Evolutionary conservation across 441 rosid species (phyloP).

Genomic region (Populus hybrid): DNA sequence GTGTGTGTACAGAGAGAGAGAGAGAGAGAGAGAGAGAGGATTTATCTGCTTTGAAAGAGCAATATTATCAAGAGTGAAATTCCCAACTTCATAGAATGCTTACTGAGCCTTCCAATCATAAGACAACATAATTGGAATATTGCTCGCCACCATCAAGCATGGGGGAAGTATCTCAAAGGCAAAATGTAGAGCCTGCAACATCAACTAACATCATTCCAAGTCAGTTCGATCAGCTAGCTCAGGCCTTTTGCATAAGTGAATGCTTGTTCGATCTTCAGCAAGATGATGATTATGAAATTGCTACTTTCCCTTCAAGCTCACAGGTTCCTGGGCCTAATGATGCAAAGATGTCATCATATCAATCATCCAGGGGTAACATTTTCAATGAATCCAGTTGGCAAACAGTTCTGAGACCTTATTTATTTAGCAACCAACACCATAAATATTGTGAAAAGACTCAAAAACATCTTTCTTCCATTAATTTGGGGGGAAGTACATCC

Average conservation of each 20-base stretch:
- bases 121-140: conserved; percentile 26
- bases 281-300: not conserved
- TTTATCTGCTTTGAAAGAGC: not conserved
- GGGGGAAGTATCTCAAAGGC: conserved; percentile 15
- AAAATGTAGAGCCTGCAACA: conserved; percentile 27
- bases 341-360: not conserved
- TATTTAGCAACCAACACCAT: not conserved
- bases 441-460: conserved; percentile 16
- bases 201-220: conserved; percentile 30
- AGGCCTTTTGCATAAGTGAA: not conserved
- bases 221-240: not conserved
- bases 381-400: not conserved
- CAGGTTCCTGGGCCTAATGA: conserved; percentile 13
- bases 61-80: conserved; percentile 22
- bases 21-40: not conserved
- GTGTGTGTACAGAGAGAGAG: no score
- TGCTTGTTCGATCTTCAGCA: not conserved
- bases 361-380: no score
- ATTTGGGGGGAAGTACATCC: conserved; percentile 10
- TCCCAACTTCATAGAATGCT: conserved; percentile 27
- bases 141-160: conserved; percentile 9
- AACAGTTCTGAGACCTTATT: not conserved
- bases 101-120: conserved; percentile 22
- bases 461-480: conserved; percentile 3
- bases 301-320: not conserved